phyloP scores from a whole-genome alignment of 768 basidiomycete genomes.

The Hydnum rufescens region DNA sequence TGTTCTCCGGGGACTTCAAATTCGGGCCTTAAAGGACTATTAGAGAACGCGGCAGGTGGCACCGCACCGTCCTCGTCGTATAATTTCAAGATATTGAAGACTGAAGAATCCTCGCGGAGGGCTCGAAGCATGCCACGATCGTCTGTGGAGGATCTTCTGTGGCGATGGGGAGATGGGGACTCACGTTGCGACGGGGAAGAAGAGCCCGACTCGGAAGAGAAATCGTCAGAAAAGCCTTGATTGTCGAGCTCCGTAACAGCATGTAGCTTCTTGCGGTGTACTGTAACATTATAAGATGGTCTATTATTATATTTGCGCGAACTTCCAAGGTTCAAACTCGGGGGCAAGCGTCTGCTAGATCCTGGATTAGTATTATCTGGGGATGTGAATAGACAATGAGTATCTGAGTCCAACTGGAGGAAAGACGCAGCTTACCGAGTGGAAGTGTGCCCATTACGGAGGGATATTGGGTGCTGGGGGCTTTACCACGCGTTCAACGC shows the following conservation, averaged over 20 bases:
- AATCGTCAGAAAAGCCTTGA: not conserved
- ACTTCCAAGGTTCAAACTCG: too few relatives aligned
- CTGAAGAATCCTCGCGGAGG: not conserved
- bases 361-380: too few relatives aligned
- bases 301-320: too few relatives aligned
- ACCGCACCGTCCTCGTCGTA: not conserved
- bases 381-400: too few relatives aligned
- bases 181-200: not conserved
- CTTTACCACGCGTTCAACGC: too few relatives aligned
- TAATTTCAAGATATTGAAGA: not conserved
- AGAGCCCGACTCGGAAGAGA: not conserved
- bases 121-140: not conserved
- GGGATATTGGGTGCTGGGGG: too few relatives aligned
- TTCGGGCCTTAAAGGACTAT: not conserved
- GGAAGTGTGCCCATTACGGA: too few relatives aligned
- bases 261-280: not conserved
- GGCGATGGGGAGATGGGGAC: not conserved
- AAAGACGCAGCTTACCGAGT: too few relatives aligned
- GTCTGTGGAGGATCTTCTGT: not conserved
- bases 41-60: not conserved
- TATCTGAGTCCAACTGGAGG: too few relatives aligned
- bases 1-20: too few relatives aligned
- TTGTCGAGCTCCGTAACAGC: not conserved
- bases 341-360: too few relatives aligned
- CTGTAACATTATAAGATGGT: slow-evolving; percentile 2